phyloP scores from a whole-genome alignment of 2,329 filamentous ascomycete genomes.

The Diaporthe sp. region DNA sequence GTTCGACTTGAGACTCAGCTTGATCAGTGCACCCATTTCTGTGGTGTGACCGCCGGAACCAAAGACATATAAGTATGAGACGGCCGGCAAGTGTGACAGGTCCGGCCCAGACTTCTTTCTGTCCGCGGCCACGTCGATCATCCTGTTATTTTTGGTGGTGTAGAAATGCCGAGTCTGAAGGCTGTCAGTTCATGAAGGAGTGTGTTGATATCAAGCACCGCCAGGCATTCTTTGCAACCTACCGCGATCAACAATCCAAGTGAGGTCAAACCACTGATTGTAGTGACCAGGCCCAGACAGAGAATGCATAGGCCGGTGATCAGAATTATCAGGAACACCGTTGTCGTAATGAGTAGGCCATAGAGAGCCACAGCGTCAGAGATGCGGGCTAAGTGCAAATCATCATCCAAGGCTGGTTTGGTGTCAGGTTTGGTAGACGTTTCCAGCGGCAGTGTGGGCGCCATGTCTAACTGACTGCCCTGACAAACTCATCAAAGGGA shows the following conservation, averaged over 20 bases:
- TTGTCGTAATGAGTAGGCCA: constrained; percentile 4
- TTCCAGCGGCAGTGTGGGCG: neutral
- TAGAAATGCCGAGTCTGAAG: constrained; percentile 22
- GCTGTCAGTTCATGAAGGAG: neutral
- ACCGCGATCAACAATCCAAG: constrained; percentile 11
- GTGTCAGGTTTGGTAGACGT: neutral
- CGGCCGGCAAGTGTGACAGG: constrained; percentile 39
- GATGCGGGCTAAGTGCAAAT: constrained; percentile 12
- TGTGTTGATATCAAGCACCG: neutral
- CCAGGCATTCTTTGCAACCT: neutral
- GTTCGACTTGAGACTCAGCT: constrained; percentile 63
- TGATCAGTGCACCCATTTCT: constrained; percentile 91
- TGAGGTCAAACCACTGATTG: neutral
- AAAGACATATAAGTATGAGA: constrained; percentile 81
- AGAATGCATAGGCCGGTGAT: neutral
- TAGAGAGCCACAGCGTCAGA: constrained; percentile 14
- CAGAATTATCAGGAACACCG: neutral
- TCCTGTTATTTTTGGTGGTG: neutral
- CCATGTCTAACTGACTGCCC: neutral
- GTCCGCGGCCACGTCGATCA: constrained; percentile 28
- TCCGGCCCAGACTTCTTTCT: constrained; percentile 32
- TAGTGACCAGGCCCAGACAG: constrained; percentile 1
- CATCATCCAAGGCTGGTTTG: neutral
- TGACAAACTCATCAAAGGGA: neutral
- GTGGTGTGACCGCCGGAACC: constrained; percentile 95